phyloP scores from a whole-genome alignment of 2,329 filamentous ascomycete genomes.

The Fusarium nelsonii region DNA sequence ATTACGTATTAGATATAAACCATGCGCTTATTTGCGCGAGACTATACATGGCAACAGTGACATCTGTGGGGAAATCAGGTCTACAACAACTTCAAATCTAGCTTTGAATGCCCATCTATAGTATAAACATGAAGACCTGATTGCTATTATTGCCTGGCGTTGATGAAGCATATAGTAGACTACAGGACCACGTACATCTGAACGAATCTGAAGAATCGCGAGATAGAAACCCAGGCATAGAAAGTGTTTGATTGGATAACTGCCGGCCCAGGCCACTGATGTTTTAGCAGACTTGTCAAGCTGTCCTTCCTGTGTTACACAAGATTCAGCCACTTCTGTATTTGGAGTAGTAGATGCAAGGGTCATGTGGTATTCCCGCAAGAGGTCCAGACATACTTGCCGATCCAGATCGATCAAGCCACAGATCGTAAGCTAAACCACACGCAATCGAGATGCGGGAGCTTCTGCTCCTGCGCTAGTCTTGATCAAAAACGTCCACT shows the following conservation, averaged over 20 bases:
- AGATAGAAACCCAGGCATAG: no score
- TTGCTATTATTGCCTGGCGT: no score
- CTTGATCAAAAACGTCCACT: background rate
- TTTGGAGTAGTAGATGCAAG: background rate
- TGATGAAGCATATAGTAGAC: no score
- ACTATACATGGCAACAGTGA: background rate
- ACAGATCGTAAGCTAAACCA: constrained; percentile 4
- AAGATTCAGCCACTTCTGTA: background rate
- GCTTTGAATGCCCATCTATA: background rate
- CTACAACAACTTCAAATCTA: no score
- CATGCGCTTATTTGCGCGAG: background rate
- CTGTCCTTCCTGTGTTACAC: background rate
- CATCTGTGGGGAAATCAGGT: background rate
- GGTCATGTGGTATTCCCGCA: background rate
- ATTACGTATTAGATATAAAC: background rate
- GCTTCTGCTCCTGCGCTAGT: background rate
- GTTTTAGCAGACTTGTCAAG: no score
- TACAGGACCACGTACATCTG: no score
- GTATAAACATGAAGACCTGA: background rate
- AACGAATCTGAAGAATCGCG: no score
- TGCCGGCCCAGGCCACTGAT: no score
- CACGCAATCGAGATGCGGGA: constrained; percentile 6
- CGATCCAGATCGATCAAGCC: background rate
- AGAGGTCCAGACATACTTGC: background rate
- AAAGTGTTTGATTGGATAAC: no score